Conservation (phyloP, 73 alveolate genomes). For the Durusdinium trenchii region DNA sequence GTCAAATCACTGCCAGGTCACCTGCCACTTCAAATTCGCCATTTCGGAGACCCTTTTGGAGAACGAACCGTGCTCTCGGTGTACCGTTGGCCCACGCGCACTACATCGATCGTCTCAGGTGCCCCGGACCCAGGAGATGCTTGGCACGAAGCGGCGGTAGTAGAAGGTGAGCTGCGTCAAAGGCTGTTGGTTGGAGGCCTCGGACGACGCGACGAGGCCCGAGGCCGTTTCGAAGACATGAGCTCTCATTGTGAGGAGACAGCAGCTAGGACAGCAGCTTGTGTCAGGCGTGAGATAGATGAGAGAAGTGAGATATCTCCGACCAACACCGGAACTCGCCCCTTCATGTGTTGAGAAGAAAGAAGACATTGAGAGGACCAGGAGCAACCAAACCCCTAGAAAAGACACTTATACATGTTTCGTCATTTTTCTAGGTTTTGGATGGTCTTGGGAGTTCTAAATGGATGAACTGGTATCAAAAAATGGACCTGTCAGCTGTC, state of each 20-base stretch:
- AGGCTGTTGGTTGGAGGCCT: conserved; percentile 76
- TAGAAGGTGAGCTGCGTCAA: conserved; percentile 93
- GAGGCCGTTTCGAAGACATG: too few relatives aligned
- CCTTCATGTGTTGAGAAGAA: background rate
- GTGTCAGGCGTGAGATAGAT: background rate
- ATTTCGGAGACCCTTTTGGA: background rate
- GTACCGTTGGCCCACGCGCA: background rate
- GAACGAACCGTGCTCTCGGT: background rate
- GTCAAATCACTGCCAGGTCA: too few relatives aligned
- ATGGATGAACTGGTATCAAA: too few relatives aligned
- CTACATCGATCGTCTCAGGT: background rate
- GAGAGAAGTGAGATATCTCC: background rate
- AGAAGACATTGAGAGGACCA: background rate
- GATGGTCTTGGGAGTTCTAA: too few relatives aligned
- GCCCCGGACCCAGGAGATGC: conserved; percentile 63
- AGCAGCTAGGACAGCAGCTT: too few relatives aligned
- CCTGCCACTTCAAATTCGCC: background rate
- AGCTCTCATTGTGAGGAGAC: too few relatives aligned
- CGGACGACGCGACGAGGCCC: too few relatives aligned
- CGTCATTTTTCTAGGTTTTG: background rate
- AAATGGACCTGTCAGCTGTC: too few relatives aligned
- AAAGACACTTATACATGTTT: too few relatives aligned
- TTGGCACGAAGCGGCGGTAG: conserved; percentile 88
- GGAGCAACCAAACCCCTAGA: background rate
- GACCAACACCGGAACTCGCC: background rate